A percentile compares a stretch with the other conserved stretches of the same genome.
Conservation (phyloP, 768 basidiomycete genomes). For the Suillus subaureus region DNA sequence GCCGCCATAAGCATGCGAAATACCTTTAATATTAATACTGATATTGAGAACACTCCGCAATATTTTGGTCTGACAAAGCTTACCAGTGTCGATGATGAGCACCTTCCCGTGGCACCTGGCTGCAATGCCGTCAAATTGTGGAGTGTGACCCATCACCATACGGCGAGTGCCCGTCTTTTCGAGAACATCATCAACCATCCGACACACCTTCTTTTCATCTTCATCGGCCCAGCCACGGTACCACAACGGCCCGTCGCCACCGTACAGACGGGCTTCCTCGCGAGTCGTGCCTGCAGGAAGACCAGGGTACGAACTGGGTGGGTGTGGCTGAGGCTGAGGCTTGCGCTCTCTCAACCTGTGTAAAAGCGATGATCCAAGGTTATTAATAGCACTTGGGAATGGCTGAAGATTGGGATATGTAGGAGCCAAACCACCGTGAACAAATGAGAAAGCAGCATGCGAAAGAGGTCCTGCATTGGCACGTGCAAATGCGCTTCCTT, state of each 20-base stretch:
- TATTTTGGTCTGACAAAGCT: conserved; percentile 10
- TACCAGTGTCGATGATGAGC: conserved; percentile 94
- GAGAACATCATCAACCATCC: conserved; percentile 69
- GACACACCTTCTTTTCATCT: conserved; percentile 68
- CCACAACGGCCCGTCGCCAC: conserved; percentile 85
- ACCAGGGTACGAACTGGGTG: conserved; percentile 74
- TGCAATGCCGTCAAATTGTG: conserved; percentile 84
- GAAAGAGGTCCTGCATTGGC: conserved; percentile 54
- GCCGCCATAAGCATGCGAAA: conserved; percentile 95
- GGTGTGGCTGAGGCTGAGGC: conserved; percentile 76
- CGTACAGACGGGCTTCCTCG: conserved; percentile 75
- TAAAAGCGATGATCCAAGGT: conserved; percentile 69
- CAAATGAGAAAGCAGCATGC: conserved; percentile 85
- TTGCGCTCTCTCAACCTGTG: conserved; percentile 63
- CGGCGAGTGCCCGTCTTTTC: conserved; percentile 77
- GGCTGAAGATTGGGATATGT: conserved; percentile 74
- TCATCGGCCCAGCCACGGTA: conserved; percentile 91
- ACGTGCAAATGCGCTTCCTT: conserved; percentile 31
- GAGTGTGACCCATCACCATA: conserved; percentile 98
- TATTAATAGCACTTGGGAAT: conserved; percentile 84
- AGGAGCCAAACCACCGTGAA: conserved; percentile 89
- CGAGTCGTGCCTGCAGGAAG: conserved; percentile 65
- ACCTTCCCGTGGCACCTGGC: conserved; percentile 90
- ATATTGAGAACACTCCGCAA: conserved; percentile 15
- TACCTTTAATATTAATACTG: conserved; percentile 49